phyloP scores from a whole-genome alignment of 495 filamentous ascomycete genomes.

The Chlorociboria aeruginascens region DNA sequence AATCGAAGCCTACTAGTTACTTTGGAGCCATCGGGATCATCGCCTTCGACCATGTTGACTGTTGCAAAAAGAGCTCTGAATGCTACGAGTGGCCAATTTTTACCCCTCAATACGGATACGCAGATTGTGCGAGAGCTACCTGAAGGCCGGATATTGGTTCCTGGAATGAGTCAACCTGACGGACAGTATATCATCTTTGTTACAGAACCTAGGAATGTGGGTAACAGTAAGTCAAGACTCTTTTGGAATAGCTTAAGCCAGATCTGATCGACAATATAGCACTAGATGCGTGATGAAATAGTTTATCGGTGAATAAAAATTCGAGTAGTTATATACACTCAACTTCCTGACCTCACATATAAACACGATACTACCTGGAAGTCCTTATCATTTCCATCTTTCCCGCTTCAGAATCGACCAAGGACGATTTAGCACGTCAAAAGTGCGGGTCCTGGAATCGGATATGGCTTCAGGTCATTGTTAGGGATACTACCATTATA shows the following conservation, averaged over 20 bases:
- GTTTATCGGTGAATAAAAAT: too few species aligned
- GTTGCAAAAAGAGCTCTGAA: constrained; percentile 15
- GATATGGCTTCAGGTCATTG: constrained; percentile 32
- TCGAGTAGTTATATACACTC: too few species aligned
- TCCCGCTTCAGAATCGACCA: too few species aligned
- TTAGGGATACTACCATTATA: constrained; percentile 29
- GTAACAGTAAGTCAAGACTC: neutral
- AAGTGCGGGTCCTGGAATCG: constrained; percentile 28
- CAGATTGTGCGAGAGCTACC: constrained; percentile 12
- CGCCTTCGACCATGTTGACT: constrained; percentile 16
- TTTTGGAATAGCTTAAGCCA: neutral
- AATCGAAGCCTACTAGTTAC: constrained; percentile 14
- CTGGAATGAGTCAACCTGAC: constrained; percentile 8
- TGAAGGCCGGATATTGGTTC: constrained; percentile 12
- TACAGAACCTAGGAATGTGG: constrained; percentile 1
- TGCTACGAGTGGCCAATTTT: constrained; percentile 8
- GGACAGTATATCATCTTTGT: constrained; percentile 15
- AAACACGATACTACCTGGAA: too few species aligned
- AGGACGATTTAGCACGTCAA: constrained; percentile 24
- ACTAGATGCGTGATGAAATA: too few species aligned
- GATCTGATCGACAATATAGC: neutral
- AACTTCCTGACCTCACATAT: too few species aligned
- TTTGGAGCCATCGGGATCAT: constrained; percentile 6
- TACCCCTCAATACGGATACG: neutral
- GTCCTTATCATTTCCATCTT: too few species aligned